A percentile compares a stretch with the other conserved stretches of the same genome.
Conservation (phyloP, 1,284 basidiomycete species). For the Ustilago bromivora region DNA sequence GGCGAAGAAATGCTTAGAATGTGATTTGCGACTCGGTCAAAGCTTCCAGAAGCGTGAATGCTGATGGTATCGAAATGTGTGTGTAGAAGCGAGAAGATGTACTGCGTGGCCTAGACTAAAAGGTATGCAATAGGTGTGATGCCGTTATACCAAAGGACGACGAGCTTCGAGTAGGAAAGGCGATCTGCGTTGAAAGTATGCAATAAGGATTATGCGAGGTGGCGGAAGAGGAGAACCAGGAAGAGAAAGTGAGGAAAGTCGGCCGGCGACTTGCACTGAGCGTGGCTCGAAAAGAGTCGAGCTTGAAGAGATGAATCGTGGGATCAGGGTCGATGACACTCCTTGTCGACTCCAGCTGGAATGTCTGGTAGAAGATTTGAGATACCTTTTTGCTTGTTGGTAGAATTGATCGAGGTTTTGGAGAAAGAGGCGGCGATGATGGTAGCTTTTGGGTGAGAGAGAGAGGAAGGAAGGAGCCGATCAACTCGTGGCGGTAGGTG, state of each 20-base stretch:
- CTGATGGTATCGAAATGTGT: not conserved
- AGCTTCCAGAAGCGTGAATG: not conserved
- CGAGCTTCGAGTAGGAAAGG: not conserved
- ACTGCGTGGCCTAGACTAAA: not conserved
- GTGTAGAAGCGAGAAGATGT: not conserved
- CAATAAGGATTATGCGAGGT: not conserved
- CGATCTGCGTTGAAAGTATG: not conserved
- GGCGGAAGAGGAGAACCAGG: not conserved
- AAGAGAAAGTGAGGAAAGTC: constrained; percentile 9
- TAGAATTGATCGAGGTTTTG: not conserved
- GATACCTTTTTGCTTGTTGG: not conserved
- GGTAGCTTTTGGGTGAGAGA: not conserved
- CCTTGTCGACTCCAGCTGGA: not conserved
- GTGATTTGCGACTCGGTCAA: not conserved
- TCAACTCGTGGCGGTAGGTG: not conserved
- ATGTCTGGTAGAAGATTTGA: not conserved
- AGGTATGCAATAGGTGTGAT: not conserved
- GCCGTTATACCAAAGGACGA: not conserved
- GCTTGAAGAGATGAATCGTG: not conserved
- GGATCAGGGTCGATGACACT: not conserved
- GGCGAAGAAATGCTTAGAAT: not conserved
- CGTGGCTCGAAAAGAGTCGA: not conserved
- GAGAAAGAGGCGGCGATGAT: not conserved
- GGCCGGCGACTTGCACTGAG: constrained; percentile 23
- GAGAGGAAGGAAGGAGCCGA: not conserved